Conservation (phyloP, 495 filamentous ascomycete genomes). For the Sabuloglossum arenarium region DNA sequence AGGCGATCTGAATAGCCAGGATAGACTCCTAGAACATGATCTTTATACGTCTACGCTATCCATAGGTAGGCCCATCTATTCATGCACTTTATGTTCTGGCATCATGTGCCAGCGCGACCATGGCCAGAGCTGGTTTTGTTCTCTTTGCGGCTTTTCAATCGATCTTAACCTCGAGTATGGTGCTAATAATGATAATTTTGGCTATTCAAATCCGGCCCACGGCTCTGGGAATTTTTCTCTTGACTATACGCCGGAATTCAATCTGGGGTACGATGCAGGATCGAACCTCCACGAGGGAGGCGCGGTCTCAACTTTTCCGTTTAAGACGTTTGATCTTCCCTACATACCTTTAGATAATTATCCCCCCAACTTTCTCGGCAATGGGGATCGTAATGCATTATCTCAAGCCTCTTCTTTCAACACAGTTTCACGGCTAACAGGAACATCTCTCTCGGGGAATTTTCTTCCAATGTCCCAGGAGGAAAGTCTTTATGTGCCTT, state of each 20-base stretch:
- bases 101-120: not conserved
- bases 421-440: too few relatives aligned
- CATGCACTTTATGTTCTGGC: not conserved
- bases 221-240: not conserved
- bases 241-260: not conserved
- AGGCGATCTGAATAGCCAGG: not conserved
- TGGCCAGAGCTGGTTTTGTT: not conserved
- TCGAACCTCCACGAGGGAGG: not conserved
- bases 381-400: not conserved
- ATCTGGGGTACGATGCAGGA: not conserved
- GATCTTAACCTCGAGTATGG: not conserved
- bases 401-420: too few relatives aligned
- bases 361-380: not conserved
- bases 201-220: not conserved
- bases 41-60: not conserved
- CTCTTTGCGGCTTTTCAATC: not conserved
- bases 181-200: not conserved
- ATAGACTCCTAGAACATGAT: not conserved
- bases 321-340: too few relatives aligned
- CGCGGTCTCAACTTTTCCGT: not conserved
- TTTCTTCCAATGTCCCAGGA: too few relatives aligned
- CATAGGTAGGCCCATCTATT: not conserved
- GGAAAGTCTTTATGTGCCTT: too few relatives aligned
- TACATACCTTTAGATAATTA: too few relatives aligned
- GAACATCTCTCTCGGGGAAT: too few relatives aligned